Conservation (phyloP, 2,329 filamentous ascomycete genomes). For the Colletotrichum sp. region DNA sequence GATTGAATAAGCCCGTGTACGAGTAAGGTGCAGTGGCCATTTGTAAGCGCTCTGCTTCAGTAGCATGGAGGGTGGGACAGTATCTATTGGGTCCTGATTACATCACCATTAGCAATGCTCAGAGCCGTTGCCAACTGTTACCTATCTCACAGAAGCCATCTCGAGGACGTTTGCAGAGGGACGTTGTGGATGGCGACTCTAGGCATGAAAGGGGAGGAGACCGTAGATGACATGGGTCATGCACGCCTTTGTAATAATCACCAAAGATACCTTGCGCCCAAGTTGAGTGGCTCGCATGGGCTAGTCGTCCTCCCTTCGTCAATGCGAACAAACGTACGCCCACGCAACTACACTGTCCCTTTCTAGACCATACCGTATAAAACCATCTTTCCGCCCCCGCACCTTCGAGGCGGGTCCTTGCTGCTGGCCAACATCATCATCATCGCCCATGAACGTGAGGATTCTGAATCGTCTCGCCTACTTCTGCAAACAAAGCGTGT, state of each 20-base stretch:
- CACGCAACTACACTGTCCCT: not conserved
- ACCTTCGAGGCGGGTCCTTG: not conserved
- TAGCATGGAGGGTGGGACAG: not conserved
- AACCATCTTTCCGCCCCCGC: not conserved
- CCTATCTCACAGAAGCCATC: not conserved
- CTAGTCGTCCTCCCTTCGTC: not conserved
- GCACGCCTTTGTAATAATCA: not conserved
- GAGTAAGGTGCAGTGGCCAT: constrained; percentile 6
- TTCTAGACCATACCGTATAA: not conserved
- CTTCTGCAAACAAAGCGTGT: not conserved
- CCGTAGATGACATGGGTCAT: not conserved
- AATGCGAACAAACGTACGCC: not conserved
- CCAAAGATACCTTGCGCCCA: not conserved
- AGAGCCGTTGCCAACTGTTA: not conserved
- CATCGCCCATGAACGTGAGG: not conserved
- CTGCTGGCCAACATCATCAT: not conserved
- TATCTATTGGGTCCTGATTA: constrained; percentile 26
- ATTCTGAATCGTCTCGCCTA: not conserved
- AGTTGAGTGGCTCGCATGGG: not conserved
- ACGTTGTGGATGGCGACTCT: not conserved
- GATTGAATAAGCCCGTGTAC: not conserved
- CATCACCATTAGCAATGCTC: constrained; percentile 39
- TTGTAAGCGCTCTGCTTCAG: constrained; percentile 3
- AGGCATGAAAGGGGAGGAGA: not conserved
- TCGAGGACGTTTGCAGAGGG: not conserved